phyloP scores from a whole-genome alignment of 805 yeast genomes.

The Wickerhamia fluorescens region DNA sequence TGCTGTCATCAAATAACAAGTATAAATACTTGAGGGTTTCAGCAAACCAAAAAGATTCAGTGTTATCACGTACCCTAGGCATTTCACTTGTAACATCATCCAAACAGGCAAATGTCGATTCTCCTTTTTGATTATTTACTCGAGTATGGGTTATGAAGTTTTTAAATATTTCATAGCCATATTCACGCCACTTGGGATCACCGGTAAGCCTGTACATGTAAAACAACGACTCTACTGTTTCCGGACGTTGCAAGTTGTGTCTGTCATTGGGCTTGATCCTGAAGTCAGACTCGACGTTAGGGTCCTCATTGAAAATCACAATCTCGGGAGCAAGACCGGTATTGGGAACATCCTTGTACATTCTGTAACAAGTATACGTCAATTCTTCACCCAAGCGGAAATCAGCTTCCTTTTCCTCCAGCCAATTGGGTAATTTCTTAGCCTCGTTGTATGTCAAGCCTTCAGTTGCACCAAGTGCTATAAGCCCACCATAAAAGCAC shows the following conservation, averaged over 20 bases:
- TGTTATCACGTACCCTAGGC: conserved; percentile 55
- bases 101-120: conserved; percentile 52
- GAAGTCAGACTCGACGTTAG: conserved; percentile 46
- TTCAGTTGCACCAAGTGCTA: conserved; percentile 83
- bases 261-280: conserved; percentile 61
- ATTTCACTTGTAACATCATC: conserved; percentile 55
- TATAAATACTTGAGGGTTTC: conserved; percentile 87
- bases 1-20: conserved; percentile 62
- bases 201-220: conserved; percentile 73
- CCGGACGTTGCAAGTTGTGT: conserved; percentile 89
- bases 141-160: conserved; percentile 57
- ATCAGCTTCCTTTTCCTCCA: conserved; percentile 50
- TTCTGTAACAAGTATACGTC: conserved; percentile 73
- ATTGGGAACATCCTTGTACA: conserved; percentile 57
- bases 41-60: conserved; percentile 92
- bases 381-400: conserved; percentile 66
- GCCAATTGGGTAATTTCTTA: conserved; percentile 50
- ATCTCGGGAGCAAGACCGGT: conserved; percentile 88
- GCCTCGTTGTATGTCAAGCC: conserved; percentile 58
- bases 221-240: conserved; percentile 85
- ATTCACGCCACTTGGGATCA: conserved; percentile 72
- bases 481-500: conserved; percentile 83
- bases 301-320: conserved; percentile 68
- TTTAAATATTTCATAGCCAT: conserved; percentile 85
- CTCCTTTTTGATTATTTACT: conserved; percentile 36